phyloP scores from a whole-genome alignment of 352 stramenopile species.

The Phytopythium aichiense region DNA sequence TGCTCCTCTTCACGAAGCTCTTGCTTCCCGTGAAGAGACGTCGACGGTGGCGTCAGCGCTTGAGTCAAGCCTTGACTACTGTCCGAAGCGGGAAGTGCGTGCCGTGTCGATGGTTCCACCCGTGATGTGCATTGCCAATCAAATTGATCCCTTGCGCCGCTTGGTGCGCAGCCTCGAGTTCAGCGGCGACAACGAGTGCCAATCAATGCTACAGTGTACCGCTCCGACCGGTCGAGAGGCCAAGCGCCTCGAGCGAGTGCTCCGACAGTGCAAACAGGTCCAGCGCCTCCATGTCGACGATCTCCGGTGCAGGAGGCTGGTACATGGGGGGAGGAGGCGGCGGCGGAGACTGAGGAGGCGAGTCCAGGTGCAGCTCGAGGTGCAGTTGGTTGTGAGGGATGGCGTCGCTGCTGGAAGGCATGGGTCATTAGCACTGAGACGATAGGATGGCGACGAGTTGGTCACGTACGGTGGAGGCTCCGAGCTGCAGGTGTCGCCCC shows the following conservation, averaged over 20 bases:
- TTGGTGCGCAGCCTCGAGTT: not conserved
- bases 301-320: slow-evolving; percentile 7
- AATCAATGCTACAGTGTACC: not conserved
- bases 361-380: not conserved
- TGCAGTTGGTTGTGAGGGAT: not conserved
- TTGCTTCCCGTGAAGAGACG: too few relatives aligned
- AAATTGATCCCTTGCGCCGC: not conserved
- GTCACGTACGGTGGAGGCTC: not conserved
- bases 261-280: slow-evolving; percentile 29
- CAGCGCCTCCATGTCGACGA: slow-evolving; percentile 18
- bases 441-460: not conserved
- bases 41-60: not conserved
- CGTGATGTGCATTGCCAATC: not conserved
- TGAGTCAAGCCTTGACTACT: not conserved
- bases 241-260: slow-evolving; percentile 8
- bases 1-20: too few relatives aligned
- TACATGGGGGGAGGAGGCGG: not conserved
- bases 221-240: not conserved
- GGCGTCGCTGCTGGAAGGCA: not conserved
- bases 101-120: not conserved
- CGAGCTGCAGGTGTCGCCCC: not conserved
- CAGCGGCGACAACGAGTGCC: not conserved
- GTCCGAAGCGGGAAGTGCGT: not conserved
- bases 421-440: not conserved
- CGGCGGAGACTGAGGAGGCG: not conserved